phyloP scores from a whole-genome alignment of 2,329 filamentous ascomycete genomes.

The Leptosphaerulina australis region DNA sequence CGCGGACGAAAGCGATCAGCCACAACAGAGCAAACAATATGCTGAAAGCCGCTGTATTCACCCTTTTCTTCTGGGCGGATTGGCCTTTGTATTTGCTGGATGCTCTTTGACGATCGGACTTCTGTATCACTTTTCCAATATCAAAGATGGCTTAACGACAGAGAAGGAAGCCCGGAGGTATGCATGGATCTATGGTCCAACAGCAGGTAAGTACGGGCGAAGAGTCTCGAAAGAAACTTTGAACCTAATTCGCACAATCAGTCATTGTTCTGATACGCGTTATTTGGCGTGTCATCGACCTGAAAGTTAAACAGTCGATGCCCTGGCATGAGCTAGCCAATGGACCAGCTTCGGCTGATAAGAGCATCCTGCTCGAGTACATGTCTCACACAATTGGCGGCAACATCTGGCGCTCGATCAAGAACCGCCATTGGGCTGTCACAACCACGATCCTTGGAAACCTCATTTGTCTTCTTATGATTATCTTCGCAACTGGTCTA shows the following conservation, averaged over 20 bases:
- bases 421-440: conserved; percentile 1
- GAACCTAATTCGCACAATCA: not conserved
- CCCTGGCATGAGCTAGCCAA: conserved; percentile 4
- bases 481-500: conserved; percentile 2
- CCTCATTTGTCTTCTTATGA: not conserved
- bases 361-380: conserved; percentile 4
- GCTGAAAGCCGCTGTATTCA: not conserved
- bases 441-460: not conserved
- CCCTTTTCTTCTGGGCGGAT: not conserved
- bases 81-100: not conserved
- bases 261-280: conserved; percentile 2
- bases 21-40: not conserved
- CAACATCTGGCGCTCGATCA: not conserved
- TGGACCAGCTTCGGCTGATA: not conserved
- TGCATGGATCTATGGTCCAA: conserved; percentile 4
- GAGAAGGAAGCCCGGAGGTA: not conserved
- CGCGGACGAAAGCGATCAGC: not conserved
- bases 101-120: conserved; percentile 1
- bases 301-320: not conserved
- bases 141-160: not conserved
- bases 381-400: not conserved
- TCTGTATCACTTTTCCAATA: conserved; percentile 1
- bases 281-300: not conserved
- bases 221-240: too few relatives aligned
- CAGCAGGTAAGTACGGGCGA: conserved; percentile 1